Evolutionary conservation across 352 stramenopile genomes (phyloP).

Genomic region (Aphanomyces euteiches): DNA sequence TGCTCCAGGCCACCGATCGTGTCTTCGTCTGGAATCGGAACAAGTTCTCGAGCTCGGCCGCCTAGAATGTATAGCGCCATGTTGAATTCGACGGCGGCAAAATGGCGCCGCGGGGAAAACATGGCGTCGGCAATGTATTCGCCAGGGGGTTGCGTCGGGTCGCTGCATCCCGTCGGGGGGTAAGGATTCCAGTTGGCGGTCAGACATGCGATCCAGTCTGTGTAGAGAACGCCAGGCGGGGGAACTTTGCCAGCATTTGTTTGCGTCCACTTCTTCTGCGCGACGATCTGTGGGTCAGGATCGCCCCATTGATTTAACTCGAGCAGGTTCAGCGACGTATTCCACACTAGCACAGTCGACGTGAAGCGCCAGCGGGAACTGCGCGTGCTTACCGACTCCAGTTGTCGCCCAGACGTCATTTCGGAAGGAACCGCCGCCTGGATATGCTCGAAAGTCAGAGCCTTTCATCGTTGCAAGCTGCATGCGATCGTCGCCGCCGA

Average conservation of each 20-base stretch:
- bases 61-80: constrained; percentile 61
- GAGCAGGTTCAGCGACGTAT: constrained; percentile 51
- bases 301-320: constrained; percentile 69
- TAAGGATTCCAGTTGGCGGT: constrained; percentile 48
- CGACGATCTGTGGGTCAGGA: constrained; percentile 59
- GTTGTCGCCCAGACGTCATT: constrained; percentile 79
- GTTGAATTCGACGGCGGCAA: constrained; percentile 54
- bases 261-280: constrained; percentile 64
- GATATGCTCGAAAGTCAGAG: constrained; percentile 59
- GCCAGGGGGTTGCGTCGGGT: constrained; percentile 53
- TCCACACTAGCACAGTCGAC: constrained; percentile 35
- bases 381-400: constrained; percentile 35
- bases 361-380: neutral
- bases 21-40: constrained; percentile 50
- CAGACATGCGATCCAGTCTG: constrained; percentile 63
- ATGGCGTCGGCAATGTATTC: constrained; percentile 72
- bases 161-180: constrained; percentile 49
- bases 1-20: constrained; percentile 41
- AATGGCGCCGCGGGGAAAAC: constrained; percentile 69
- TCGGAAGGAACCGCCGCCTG: constrained; percentile 51
- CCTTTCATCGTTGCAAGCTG: constrained; percentile 44
- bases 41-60: constrained; percentile 56
- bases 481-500: constrained; percentile 66
- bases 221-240: constrained; percentile 54
- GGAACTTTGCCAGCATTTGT: constrained; percentile 65